Base-by-base conservation (phyloP, 2,329 filamentous ascomycete species). In the Colletotrichum trifolii region DNA sequence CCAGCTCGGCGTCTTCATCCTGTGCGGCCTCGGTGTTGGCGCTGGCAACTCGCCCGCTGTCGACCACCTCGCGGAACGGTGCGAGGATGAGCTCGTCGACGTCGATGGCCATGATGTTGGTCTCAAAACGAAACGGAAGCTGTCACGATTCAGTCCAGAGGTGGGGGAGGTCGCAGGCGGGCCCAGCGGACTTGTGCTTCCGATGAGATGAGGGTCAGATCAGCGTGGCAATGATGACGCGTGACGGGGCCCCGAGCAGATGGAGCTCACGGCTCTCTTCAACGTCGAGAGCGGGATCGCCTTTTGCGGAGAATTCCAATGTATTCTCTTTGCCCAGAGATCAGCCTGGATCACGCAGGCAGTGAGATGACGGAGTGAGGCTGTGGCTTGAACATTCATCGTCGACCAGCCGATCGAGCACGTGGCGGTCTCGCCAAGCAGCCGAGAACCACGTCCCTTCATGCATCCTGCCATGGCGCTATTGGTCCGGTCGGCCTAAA, bases 11-110 rank as follows among this genome's bases (percentile, higher is more conserved):
- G 34, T 71, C 67, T 11, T 69, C 69, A 8, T 70, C 68, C 8
- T 65, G 59, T 40, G 60, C 69, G n/a, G 70, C 69, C 56, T 73
- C 70, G 7, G 77, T 75, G 50, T 78, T 77, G 40, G 71, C 60
- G 8, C 73, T 46, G 10, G 78, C 79, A n/a, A 77, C 74, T 36
- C 73, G 74, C n/a, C 76, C 79, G 15, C 74, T 71, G 45, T 77
- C 74, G 33, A 79, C 73, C 2, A 81, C 76, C 60, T 81, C 79
- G 47, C 70, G 71, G 54, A 81, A 79, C 13, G 79, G 79, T 25
- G 35, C 25, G 25, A 68, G 48, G 40, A 68, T 60, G 10, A 68
- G 66, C 25, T 60, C 66, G 33, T 68, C 66, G 8, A 54, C 48
- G 11, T 68, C 59, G 15, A 68, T 52, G 8, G 66, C 66, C 63